Evolutionary conservation across 2,329 filamentous ascomycete genomes (phyloP), one percentile per base, ranked within the genome.

Genomic region (Colletotrichum musicola): DNA sequence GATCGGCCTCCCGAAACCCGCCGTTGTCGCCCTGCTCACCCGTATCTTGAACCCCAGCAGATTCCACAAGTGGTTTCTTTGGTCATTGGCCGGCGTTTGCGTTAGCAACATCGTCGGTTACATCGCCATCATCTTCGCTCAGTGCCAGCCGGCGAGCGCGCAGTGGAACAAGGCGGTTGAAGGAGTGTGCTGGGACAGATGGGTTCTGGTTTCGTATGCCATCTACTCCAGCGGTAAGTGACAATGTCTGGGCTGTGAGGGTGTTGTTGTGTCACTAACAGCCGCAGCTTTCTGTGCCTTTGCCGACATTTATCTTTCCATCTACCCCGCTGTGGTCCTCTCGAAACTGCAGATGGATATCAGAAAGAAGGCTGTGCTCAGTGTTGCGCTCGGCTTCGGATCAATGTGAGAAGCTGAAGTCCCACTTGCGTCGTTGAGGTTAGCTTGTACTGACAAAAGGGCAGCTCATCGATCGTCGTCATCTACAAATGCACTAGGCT

Each of bases 1-100:
- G 2, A 82, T 84, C 58, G 76, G 71, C 4, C 57, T 83, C 1
- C 82, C 81, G 4, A 84, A 84, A 72, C 74, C 83, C 12, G 81
- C 80, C 25, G 81, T 82, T 38, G 77, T 82, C 14, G 73, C 75
- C 3, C 74, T 84, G 3, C 74, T 84, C 7, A 75, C 74, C 1
- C 76, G 78, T 7, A 75, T 83, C 16, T 71, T 83, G 51, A 81
- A 81, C 70, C 81, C 82, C 0, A 73, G 75, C 40, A 71, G 68
- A 22, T 47, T 60, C 14, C 81, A 83, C 65, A 70, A 56, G n/a
- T 72, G 74, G 4, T 73, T 82, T 53, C 75, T 84, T 13, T 83
- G 81, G 81, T 20, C 51, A 0, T 55, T 85, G 27, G 76, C 76
- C 0, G 71, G 72, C 5, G 38, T 75, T 4, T 78, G 77, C 18